Evolutionary conservation across 345 rosid genomes (phyloP).

Genomic region (Iberis pinnata): DNA sequence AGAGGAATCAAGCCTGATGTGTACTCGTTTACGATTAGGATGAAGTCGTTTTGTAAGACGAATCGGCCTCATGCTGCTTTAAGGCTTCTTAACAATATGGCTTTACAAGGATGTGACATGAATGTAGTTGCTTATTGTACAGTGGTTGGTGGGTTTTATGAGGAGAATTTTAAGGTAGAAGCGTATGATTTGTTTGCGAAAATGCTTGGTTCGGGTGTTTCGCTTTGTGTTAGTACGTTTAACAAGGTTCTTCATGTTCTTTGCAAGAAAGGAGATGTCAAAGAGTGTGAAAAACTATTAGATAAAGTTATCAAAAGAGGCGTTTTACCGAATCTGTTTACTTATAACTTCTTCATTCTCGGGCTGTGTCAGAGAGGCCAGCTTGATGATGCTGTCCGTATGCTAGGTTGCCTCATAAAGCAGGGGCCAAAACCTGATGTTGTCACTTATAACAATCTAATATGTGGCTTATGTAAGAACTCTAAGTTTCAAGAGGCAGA

Average conservation of each 20-base stretch:
- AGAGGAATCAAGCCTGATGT: constrained; percentile 62
- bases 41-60: constrained; percentile 79
- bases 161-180: constrained; percentile 39
- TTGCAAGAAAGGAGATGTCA: constrained; percentile 63
- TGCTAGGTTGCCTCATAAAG: constrained; percentile 46
- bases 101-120: constrained; percentile 62
- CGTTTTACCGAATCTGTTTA: constrained; percentile 63
- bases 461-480: constrained; percentile 69
- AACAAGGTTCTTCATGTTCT: constrained; percentile 79
- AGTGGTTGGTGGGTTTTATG: constrained; percentile 64
- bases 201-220: constrained; percentile 56
- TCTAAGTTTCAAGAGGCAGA: constrained; percentile 62
- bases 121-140: constrained; percentile 82
- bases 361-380: constrained; percentile 73
- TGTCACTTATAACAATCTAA: constrained; percentile 71
- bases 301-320: constrained; percentile 72
- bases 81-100: constrained; percentile 73
- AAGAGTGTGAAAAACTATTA: constrained; percentile 66
- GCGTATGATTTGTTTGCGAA: constrained; percentile 67
- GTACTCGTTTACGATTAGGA: constrained; percentile 74
- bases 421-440: constrained; percentile 69
- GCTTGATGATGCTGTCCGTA: constrained; percentile 46
- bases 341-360: constrained; percentile 67
- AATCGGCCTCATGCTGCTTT: constrained; percentile 71
- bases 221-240: constrained; percentile 50